phyloP scores from a whole-genome alignment of 768 basidiomycete genomes.

The Termitomyces sp. region DNA sequence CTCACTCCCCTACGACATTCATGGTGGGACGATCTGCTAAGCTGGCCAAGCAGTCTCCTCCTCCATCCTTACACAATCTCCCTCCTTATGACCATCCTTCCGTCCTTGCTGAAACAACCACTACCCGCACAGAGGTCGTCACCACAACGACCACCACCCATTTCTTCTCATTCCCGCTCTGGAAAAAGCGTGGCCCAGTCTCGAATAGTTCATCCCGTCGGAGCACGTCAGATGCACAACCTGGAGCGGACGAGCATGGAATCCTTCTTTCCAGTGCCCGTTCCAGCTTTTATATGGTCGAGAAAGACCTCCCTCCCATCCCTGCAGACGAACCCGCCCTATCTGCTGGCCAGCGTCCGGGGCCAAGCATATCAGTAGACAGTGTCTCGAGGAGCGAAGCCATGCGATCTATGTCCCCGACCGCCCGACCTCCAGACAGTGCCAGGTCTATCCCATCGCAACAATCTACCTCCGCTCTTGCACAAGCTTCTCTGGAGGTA shows the following conservation, averaged over 20 bases:
- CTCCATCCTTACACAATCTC: slow-evolving; percentile 11
- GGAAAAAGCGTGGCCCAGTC: slow-evolving; percentile 49
- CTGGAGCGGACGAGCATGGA: slow-evolving; percentile 20
- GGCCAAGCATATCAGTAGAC: neutral
- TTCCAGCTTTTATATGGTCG: slow-evolving; percentile 22
- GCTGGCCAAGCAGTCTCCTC: slow-evolving; percentile 7
- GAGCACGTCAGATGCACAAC: slow-evolving; percentile 17
- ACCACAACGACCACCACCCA: slow-evolving; percentile 50
- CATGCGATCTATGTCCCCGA: neutral
- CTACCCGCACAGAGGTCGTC: slow-evolving; percentile 43
- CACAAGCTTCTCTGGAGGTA: slow-evolving; percentile 55
- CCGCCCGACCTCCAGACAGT: neutral
- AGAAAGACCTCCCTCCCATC: slow-evolving; percentile 52
- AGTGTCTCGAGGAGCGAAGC: neutral
- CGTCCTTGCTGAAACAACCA: slow-evolving; percentile 41
- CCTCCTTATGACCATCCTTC: slow-evolving; percentile 35
- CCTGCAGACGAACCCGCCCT: slow-evolving; percentile 26
- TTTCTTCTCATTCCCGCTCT: slow-evolving; percentile 65
- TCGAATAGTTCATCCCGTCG: slow-evolving; percentile 25
- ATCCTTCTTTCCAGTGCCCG: slow-evolving; percentile 14
- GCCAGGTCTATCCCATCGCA: slow-evolving; percentile 11
- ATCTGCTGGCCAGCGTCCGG: neutral
- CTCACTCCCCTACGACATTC: slow-evolving; percentile 8
- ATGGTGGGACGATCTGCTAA: slow-evolving; percentile 23
- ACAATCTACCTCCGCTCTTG: slow-evolving; percentile 37